phyloP scores from a whole-genome alignment of 2,329 filamentous ascomycete genomes.

The Fusarium annulatum region DNA sequence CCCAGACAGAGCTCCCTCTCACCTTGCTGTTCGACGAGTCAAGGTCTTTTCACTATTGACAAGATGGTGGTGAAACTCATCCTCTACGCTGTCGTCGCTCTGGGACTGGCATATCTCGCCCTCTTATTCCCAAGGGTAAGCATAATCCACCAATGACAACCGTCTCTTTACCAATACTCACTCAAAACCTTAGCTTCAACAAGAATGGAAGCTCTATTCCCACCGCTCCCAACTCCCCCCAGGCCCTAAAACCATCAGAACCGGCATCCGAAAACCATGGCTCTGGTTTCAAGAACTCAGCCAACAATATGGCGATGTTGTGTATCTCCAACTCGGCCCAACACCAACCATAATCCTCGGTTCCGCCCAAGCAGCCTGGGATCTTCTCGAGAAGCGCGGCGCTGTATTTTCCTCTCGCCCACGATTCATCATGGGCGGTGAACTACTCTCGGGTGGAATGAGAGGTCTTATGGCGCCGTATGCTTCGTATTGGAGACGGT shows the following conservation, averaged over 20 bases:
- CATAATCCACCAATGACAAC: background rate
- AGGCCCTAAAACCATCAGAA: constrained; percentile 51
- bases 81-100: background rate
- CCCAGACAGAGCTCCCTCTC: too few relatives aligned
- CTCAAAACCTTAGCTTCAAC: constrained; percentile 41
- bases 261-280: constrained; percentile 55
- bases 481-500: constrained; percentile 55
- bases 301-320: constrained; percentile 54
- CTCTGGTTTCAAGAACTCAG: constrained; percentile 55
- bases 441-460: constrained; percentile 55
- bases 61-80: constrained; percentile 22
- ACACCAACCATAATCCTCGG: constrained; percentile 57
- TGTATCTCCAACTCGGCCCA: constrained; percentile 56
- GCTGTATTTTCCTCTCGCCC: constrained; percentile 58
- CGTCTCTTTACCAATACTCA: background rate
- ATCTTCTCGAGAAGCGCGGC: constrained; percentile 57
- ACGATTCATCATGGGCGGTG: constrained; percentile 59
- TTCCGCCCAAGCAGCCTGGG: constrained; percentile 56
- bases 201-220: constrained; percentile 54
- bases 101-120: constrained; percentile 24
- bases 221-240: constrained; percentile 54
- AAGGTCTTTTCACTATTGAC: too few relatives aligned
- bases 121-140: constrained; percentile 35
- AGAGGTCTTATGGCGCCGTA: constrained; percentile 58
- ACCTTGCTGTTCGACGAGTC: too few relatives aligned